phyloP scores from a whole-genome alignment of 83 land plant genomes.

The Picea mariana region DNA sequence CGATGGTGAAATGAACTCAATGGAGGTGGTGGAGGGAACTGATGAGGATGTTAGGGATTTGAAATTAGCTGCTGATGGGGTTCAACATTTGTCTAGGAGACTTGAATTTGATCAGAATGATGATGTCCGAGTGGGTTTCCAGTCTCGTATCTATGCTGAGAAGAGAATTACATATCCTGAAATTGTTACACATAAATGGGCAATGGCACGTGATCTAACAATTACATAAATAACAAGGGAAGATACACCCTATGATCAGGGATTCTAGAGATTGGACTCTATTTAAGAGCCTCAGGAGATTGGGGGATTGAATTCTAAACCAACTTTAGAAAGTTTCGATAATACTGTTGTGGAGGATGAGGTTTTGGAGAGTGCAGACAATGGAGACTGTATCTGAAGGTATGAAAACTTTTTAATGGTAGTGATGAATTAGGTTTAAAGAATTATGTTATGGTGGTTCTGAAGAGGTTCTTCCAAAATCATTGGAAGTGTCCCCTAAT shows the following conservation, averaged over 20 bases:
- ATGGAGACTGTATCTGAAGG: background rate
- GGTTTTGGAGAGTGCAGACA: background rate
- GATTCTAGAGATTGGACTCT: background rate
- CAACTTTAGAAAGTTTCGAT: too few relatives aligned
- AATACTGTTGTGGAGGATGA: background rate
- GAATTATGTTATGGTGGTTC: background rate
- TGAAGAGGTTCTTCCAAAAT: background rate
- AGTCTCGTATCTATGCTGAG: background rate
- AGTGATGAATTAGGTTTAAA: background rate
- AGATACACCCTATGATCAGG: constrained; percentile 3
- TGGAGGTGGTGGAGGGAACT: background rate
- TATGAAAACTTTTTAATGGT: too few relatives aligned
- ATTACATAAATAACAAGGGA: background rate
- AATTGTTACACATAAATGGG: background rate
- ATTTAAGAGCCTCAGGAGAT: background rate
- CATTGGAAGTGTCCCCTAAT: background rate
- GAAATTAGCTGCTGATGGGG: background rate
- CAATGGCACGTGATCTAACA: background rate
- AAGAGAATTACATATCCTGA: constrained; percentile 10
- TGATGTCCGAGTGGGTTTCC: background rate
- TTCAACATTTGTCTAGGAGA: background rate
- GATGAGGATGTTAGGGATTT: background rate
- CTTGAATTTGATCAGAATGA: constrained; percentile 7
- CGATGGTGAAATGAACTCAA: background rate
- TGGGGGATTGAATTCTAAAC: background rate